These are phyloP conservation scores for Blastocystis sp. DNA, from an alignment of 352 stramenopile species.

Conservation along the genomic window DNA sequence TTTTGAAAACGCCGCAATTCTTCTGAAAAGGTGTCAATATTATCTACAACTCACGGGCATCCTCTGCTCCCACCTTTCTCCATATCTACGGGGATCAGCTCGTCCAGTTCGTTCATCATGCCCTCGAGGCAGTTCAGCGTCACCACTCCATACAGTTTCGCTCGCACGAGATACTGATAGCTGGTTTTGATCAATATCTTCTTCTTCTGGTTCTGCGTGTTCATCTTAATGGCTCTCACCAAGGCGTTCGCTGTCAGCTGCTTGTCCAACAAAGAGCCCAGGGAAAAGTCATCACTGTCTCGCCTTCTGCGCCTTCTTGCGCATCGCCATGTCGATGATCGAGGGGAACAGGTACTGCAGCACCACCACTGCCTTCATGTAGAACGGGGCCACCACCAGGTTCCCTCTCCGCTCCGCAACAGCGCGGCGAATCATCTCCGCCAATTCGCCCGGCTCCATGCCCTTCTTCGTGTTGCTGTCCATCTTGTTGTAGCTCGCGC, in stretches of 20 bases:
- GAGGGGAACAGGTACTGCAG: constrained; percentile 49
- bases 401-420: constrained; percentile 6
- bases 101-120: constrained; percentile 68
- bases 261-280: neutral
- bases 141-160: constrained; percentile 67
- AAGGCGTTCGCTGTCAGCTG: neutral
- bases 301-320: constrained; percentile 23
- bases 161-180: constrained; percentile 53
- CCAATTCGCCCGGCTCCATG: constrained; percentile 49
- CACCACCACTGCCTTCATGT: constrained; percentile 52
- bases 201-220: constrained; percentile 22
- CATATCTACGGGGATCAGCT: constrained; percentile 65
- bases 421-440: constrained; percentile 5
- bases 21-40: constrained; percentile 69
- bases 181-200: constrained; percentile 61
- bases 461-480: constrained; percentile 63
- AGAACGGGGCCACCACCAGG: constrained; percentile 46
- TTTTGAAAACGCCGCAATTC: constrained; percentile 67
- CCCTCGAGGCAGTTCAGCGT: constrained; percentile 68
- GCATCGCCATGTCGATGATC: constrained; percentile 35
- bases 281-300: neutral
- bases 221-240: constrained; percentile 9
- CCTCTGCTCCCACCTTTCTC: constrained; percentile 31
- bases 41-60: constrained; percentile 21
- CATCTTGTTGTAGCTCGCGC: constrained; percentile 63